A percentile compares a stretch with the other conserved stretches of the same genome.
These are phyloP conservation scores for Lumnitzera littorea DNA, from an alignment of 345 rosid genomes.

Conservation along the genomic window DNA sequence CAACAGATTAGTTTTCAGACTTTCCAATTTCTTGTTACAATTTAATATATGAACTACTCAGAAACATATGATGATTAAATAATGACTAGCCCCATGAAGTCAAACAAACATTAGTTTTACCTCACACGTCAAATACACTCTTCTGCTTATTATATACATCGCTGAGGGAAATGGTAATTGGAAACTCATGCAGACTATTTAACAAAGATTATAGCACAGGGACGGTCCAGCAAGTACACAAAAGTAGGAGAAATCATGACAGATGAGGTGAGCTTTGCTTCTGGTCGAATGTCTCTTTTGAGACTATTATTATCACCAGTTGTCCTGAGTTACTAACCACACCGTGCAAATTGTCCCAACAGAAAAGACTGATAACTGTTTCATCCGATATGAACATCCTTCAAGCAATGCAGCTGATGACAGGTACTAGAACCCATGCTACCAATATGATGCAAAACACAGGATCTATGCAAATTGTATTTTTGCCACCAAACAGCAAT, in stretches of 20 bases:
- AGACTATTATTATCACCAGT: background rate
- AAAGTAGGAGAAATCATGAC: slow-evolving; percentile 86
- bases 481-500: background rate
- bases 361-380: slow-evolving; percentile 62
- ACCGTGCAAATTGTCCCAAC: slow-evolving; percentile 6
- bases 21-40: too few species aligned
- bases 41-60: too few species aligned
- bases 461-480: background rate
- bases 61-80: too few species aligned
- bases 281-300: background rate
- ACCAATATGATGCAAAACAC: background rate
- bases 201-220: slow-evolving; percentile 60
- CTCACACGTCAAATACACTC: background rate
- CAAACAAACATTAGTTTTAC: background rate
- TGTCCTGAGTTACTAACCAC: background rate
- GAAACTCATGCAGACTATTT: slow-evolving; percentile 53
- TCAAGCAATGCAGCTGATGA: slow-evolving; percentile 86
- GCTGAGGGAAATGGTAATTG: background rate
- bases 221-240: slow-evolving; percentile 57
- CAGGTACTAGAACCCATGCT: slow-evolving; percentile 32
- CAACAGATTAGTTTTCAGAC: too few species aligned
- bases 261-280: slow-evolving; percentile 39
- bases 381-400: slow-evolving; percentile 61
- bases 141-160: too few species aligned
- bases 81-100: too few species aligned